phyloP scores from a whole-genome alignment of 352 stramenopile genomes.

The Phytophthora palmivora region DNA sequence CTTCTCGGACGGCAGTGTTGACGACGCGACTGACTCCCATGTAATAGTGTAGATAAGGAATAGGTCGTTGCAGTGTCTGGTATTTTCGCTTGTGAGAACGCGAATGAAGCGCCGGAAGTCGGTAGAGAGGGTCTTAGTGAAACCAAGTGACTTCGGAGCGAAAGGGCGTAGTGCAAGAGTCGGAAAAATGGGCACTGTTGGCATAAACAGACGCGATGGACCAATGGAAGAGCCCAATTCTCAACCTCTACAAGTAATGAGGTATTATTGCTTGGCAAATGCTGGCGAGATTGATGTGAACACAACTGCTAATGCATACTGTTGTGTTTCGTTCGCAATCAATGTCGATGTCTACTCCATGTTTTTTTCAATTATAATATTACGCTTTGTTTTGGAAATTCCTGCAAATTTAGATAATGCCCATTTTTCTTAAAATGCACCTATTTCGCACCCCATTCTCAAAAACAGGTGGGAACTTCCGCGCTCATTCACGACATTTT shows the following conservation, averaged over 20 bases:
- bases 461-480: not conserved
- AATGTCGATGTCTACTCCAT: no score
- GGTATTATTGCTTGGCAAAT: no score
- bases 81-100: constrained; percentile 27
- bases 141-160: constrained; percentile 9
- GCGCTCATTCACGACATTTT: not conserved
- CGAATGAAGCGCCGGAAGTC: constrained; percentile 25
- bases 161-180: constrained; percentile 19
- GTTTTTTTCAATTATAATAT: no score
- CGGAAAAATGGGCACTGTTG: constrained; percentile 11
- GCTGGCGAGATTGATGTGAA: no score
- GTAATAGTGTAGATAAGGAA: not conserved
- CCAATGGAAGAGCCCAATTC: not conserved
- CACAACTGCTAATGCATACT: no score
- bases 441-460: not conserved
- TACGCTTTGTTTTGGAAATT: not conserved
- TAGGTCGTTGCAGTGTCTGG: constrained; percentile 17
- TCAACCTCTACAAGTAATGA: no score
- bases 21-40: constrained; percentile 47
- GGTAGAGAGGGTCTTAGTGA: constrained; percentile 12
- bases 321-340: no score
- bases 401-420: not conserved
- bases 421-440: no score
- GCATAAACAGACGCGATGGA: constrained; percentile 12
- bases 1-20: constrained; percentile 27